Percentiles rank a stretch among this genome's conserved stretches.
Conservation (phyloP, 2,329 filamentous ascomycete genomes). For the Cryphonectria parasitica region DNA sequence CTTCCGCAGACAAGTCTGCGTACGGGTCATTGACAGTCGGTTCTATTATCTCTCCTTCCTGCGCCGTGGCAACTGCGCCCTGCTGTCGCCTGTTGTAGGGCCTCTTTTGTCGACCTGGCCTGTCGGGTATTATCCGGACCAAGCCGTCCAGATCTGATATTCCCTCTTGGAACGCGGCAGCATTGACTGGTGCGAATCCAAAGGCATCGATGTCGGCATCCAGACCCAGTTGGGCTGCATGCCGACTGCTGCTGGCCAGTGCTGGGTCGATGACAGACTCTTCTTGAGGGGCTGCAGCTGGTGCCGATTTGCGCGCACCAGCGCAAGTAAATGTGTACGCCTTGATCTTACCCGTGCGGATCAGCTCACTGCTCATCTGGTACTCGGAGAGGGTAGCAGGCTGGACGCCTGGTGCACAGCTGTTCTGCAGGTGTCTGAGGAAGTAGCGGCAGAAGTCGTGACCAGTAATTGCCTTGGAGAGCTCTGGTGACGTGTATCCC, state of each 20-base stretch:
- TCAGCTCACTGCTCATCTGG: constrained; percentile 43
- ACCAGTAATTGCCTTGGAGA: constrained; percentile 42
- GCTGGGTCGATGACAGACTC: constrained; percentile 24
- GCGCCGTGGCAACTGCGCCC: neutral
- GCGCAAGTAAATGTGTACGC: constrained; percentile 45
- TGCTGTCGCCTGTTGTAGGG: constrained; percentile 13
- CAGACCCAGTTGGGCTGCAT: neutral
- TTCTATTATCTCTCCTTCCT: neutral
- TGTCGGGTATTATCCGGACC: constrained; percentile 13
- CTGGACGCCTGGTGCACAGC: constrained; percentile 42
- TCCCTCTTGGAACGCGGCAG: constrained; percentile 12
- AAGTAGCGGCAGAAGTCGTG: constrained; percentile 43
- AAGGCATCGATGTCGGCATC: neutral
- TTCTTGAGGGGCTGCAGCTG: neutral
- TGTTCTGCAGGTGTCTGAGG: constrained; percentile 37
- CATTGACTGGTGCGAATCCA: constrained; percentile 19
- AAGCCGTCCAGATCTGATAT: constrained; percentile 15
- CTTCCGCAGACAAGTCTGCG: neutral
- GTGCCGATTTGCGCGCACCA: constrained; percentile 1
- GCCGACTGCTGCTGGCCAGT: neutral
- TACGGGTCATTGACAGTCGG: neutral
- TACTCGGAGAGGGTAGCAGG: constrained; percentile 46
- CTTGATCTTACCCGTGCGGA: constrained; percentile 45
- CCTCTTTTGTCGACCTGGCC: neutral
- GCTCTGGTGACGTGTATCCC: constrained; percentile 42